Conservation (phyloP, 2,329 filamentous ascomycete species). For the Aspergillus novofumigatus region DNA sequence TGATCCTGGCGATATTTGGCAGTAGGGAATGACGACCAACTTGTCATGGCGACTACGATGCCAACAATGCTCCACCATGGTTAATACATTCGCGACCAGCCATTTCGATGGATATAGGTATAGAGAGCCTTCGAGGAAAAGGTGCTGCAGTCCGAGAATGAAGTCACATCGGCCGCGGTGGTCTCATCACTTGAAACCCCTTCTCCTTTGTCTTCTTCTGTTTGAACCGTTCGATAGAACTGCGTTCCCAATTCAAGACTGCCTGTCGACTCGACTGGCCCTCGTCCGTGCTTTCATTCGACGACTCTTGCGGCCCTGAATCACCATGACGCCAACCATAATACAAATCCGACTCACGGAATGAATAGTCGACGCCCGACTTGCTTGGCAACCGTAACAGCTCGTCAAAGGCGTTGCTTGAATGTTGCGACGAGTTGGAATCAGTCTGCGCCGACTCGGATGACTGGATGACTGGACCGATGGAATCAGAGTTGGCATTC, state of each 20-base stretch:
- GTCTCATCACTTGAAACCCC: conserved; percentile 5
- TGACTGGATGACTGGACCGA: neutral
- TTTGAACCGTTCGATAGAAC: neutral
- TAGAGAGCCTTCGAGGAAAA: too few species aligned
- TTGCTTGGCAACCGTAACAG: neutral
- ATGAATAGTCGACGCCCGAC: conserved; percentile 4
- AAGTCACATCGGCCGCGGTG: neutral
- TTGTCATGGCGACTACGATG: too few species aligned
- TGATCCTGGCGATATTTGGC: too few species aligned
- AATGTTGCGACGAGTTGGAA: neutral
- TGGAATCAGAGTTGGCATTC: neutral
- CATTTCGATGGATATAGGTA: too few species aligned
- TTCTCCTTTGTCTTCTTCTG: conserved; percentile 1
- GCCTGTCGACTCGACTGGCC: neutral
- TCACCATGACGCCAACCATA: neutral
- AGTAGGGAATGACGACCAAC: too few species aligned
- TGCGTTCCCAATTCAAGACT: neutral
- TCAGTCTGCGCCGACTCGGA: neutral
- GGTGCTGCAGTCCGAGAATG: too few species aligned
- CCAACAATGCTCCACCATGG: too few species aligned
- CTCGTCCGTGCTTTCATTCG: neutral
- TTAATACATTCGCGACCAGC: too few species aligned
- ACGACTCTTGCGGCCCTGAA: neutral
- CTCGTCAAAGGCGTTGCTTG: neutral
- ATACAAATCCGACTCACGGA: conserved; percentile 5